phyloP scores from a whole-genome alignment of 169 alveolate species.

The Cryptosporidium andersoni region DNA sequence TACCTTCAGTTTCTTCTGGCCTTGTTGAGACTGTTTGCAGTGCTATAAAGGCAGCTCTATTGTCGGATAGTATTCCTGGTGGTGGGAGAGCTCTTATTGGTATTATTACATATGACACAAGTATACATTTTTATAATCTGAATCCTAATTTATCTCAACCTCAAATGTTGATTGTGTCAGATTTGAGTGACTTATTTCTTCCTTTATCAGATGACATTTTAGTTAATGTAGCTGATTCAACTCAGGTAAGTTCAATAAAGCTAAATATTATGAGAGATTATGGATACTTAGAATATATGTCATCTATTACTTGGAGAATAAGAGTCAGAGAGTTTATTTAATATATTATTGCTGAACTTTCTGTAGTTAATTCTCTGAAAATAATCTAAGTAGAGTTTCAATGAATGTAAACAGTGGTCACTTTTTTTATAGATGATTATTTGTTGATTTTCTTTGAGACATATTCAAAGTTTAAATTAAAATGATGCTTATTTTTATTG shows the following conservation, averaged over 20 bases:
- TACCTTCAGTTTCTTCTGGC: conserved; percentile 90
- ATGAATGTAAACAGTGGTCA: too few species aligned
- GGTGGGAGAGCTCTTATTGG: conserved; percentile 91
- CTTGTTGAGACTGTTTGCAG: conserved; percentile 85
- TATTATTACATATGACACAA: conserved; percentile 93
- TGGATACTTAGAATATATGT: not conserved
- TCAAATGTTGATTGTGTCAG: conserved; percentile 91
- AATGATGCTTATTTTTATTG: too few species aligned
- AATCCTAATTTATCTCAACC: conserved; percentile 83
- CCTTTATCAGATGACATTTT: conserved; percentile 92
- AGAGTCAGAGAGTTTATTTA: too few species aligned
- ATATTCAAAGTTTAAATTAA: too few species aligned
- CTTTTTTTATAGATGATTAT: not conserved
- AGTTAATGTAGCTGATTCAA: conserved; percentile 85
- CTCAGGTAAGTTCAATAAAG: conserved; percentile 74
- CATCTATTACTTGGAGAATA: too few species aligned
- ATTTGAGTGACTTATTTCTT: conserved; percentile 89
- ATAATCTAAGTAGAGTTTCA: too few species aligned
- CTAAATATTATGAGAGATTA: not conserved
- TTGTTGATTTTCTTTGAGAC: not conserved
- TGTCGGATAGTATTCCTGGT: conserved; percentile 79
- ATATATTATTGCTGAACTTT: too few species aligned
- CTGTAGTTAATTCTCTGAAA: too few species aligned
- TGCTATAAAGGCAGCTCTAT: conserved; percentile 85
- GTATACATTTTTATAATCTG: conserved; percentile 92